phyloP scores from a whole-genome alignment of 1,284 basidiomycete genomes.

The Schizopora paradoxa region DNA sequence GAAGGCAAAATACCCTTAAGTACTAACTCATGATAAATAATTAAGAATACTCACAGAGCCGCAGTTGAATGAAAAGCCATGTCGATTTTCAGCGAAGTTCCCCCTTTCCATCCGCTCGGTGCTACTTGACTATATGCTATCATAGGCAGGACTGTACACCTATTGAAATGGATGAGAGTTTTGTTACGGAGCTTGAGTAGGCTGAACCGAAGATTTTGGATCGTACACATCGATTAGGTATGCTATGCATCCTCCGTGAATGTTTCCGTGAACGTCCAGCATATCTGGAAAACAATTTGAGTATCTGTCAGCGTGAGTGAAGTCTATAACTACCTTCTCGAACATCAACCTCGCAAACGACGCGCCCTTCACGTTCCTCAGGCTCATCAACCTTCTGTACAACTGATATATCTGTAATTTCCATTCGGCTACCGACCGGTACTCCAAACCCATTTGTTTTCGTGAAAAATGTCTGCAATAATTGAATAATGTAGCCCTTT shows the following conservation, averaged over 20 bases:
- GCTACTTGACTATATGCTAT: not conserved
- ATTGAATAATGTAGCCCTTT: slow-evolving; percentile 34
- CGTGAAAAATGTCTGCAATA: slow-evolving; percentile 30
- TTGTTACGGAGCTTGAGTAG: not conserved
- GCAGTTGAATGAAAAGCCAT: not conserved
- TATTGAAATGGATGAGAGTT: not conserved
- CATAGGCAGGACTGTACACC: not conserved
- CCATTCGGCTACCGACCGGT: slow-evolving; percentile 28
- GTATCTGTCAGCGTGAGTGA: not conserved
- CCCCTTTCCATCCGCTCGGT: not conserved
- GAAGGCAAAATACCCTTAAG: not conserved
- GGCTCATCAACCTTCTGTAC: slow-evolving; percentile 11
- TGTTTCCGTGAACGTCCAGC: not conserved
- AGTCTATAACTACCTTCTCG: not conserved
- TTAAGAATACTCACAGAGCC: not conserved
- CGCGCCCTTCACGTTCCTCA: not conserved
- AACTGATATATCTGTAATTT: slow-evolving; percentile 38
- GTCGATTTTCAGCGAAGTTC: not conserved
- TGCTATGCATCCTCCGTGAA: not conserved
- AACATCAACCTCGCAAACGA: not conserved
- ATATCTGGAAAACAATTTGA: not conserved
- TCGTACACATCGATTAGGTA: not conserved
- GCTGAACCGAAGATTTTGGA: not conserved
- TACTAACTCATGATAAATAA: not conserved
- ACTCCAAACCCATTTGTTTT: slow-evolving; percentile 31